Percentiles rank a stretch among this genome's conserved stretches.
phyloP scores from a whole-genome alignment of 768 basidiomycete genomes.

The Amanita pallidorosea region DNA sequence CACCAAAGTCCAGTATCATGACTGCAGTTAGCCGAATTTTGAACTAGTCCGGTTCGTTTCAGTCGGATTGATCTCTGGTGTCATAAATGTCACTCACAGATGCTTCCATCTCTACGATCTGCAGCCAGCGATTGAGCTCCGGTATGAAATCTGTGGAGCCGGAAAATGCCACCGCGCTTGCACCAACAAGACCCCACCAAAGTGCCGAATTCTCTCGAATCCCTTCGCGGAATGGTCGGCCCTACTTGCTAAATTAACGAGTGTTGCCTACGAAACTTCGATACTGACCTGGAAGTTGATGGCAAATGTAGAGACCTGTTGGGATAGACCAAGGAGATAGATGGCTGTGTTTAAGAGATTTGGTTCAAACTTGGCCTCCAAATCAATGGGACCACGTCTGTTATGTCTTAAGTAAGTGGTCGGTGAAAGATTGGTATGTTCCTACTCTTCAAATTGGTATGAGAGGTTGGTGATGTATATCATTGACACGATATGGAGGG shows the following conservation, averaged over 20 bases:
- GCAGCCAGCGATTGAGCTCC: constrained; percentile 93
- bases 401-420: constrained; percentile 5
- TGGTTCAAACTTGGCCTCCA: constrained; percentile 96
- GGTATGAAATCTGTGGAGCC: constrained; percentile 94
- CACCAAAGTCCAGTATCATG: constrained; percentile 85
- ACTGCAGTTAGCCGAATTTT: constrained; percentile 61
- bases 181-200: constrained; percentile 86
- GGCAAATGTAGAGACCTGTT: constrained; percentile 97
- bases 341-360: constrained; percentile 93
- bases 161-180: constrained; percentile 82
- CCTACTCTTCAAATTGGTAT: constrained; percentile 67
- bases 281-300: constrained; percentile 84
- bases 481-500: constrained; percentile 82
- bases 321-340: constrained; percentile 88
- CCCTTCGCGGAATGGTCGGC: constrained; percentile 96
- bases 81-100: constrained; percentile 36
- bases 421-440: constrained; percentile 12
- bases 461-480: constrained; percentile 90
- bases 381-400: constrained; percentile 69
- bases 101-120: constrained; percentile 84
- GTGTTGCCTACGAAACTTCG: not conserved
- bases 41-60: constrained; percentile 44
- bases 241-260: constrained; percentile 28
- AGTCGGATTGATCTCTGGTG: not conserved
- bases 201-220: constrained; percentile 93